Conservation (phyloP, 176 grass and related monocot genomes). For the Oryza punctata region DNA sequence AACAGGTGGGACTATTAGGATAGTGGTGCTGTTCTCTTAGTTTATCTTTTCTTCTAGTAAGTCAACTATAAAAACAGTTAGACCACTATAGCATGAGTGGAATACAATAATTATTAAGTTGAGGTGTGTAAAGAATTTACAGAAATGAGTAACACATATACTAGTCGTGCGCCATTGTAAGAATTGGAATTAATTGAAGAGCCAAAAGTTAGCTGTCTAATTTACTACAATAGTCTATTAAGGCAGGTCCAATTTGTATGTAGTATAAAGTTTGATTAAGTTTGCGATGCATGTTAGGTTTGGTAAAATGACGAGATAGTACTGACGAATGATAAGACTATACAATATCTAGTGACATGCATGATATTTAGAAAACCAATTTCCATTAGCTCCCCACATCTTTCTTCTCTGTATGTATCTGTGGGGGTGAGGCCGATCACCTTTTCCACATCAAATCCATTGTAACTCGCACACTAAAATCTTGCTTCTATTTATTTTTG, state of each 20-base stretch:
- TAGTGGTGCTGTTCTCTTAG: conserved; percentile 33
- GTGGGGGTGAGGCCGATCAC: too few species aligned
- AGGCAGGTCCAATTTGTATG: conserved; percentile 28
- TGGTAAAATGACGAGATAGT: too few species aligned
- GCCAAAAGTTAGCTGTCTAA: conserved; percentile 8
- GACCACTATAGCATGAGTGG: conserved; percentile 62
- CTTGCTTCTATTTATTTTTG: background rate
- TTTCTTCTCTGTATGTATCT: too few species aligned
- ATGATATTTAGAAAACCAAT: too few species aligned
- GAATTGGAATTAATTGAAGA: background rate
- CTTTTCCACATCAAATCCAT: conserved; percentile 19
- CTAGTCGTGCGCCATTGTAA: conserved; percentile 8
- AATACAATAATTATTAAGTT: conserved; percentile 57
- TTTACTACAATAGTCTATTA: conserved; percentile 12
- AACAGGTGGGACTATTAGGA: conserved; percentile 58
- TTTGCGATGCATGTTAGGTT: background rate
- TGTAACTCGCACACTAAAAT: conserved; percentile 4
- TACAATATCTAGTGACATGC: too few species aligned
- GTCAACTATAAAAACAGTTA: conserved; percentile 83
- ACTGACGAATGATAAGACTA: too few species aligned
- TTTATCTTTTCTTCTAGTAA: conserved; percentile 71
- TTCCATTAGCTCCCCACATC: too few species aligned
- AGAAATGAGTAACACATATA: background rate
- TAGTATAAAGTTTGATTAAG: conserved; percentile 10
- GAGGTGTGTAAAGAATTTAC: conserved; percentile 36